These are phyloP conservation scores for Oryza brachyantha DNA, from an alignment of 176 grass and related monocot genomes.

Conservation along the genomic window DNA sequence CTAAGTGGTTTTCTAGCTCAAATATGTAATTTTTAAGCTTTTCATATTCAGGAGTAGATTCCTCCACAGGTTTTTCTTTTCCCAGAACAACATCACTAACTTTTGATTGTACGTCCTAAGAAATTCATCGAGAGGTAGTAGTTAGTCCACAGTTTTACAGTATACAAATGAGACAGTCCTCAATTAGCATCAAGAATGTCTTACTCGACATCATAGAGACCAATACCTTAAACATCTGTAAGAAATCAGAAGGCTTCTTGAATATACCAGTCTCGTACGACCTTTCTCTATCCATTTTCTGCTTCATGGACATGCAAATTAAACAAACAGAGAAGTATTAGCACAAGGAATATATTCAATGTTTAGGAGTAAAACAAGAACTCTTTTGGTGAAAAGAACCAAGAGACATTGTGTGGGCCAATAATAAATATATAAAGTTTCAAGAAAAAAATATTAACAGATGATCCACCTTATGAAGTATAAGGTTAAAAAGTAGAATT, in stretches of 20 bases:
- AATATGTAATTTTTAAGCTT: conserved; percentile 96
- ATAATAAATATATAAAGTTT: background rate
- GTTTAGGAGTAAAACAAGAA: conserved; percentile 4
- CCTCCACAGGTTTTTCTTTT: conserved; percentile 97
- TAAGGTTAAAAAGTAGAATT: conserved; percentile 12
- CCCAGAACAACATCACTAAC: conserved; percentile 96
- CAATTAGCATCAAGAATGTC: conserved; percentile 14
- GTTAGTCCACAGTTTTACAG: background rate
- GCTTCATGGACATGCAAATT: conserved; percentile 27
- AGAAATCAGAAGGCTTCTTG: conserved; percentile 81
- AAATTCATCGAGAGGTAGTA: background rate
- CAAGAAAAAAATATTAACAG: background rate
- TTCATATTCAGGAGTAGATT: conserved; percentile 94
- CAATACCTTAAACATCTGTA: conserved; percentile 99
- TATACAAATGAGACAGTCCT: background rate
- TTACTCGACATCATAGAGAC: background rate
- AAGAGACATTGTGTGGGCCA: background rate
- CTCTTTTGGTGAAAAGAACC: background rate
- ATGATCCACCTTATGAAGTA: background rate
- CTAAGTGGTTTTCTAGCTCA: conserved; percentile 91
- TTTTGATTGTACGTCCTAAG: conserved; percentile 85
- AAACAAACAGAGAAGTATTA: conserved; percentile 28
- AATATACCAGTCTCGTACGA: conserved; percentile 86
- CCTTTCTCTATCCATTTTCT: conserved; percentile 98
- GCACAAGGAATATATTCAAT: background rate